Conservation (phyloP, 441 rosid genomes). For the Brassica hybrid region DNA sequence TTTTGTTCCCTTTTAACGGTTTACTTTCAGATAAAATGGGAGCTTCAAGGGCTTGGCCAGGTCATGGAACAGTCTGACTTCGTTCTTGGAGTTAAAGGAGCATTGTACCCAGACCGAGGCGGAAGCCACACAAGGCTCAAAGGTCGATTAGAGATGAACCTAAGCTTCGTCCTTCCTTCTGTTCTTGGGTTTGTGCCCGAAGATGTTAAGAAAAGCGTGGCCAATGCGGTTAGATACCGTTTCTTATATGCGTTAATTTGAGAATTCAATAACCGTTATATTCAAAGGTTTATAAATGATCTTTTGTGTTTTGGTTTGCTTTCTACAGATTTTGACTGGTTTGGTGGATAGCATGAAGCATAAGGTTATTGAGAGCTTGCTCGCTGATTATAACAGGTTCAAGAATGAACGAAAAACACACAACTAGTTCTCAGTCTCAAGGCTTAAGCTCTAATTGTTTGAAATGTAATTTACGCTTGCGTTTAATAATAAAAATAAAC, state of each 20-base stretch:
- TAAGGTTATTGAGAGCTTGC: slow-evolving; percentile 79
- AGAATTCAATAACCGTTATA: background rate
- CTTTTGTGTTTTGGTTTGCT: background rate
- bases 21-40: slow-evolving; percentile 80
- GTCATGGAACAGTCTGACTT: slow-evolving; percentile 67
- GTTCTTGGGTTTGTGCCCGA: slow-evolving; percentile 70
- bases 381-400: slow-evolving; percentile 79
- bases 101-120: slow-evolving; percentile 66
- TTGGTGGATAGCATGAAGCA: slow-evolving; percentile 82
- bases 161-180: slow-evolving; percentile 80
- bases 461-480: background rate
- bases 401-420: slow-evolving; percentile 46
- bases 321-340: slow-evolving; percentile 60
- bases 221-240: slow-evolving; percentile 61
- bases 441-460: background rate
- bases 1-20: background rate
- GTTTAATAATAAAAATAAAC: background rate
- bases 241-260: background rate
- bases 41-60: slow-evolving; percentile 77
- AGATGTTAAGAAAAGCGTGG: slow-evolving; percentile 63
- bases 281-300: background rate
- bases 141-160: slow-evolving; percentile 76
- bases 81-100: slow-evolving; percentile 71
- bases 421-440: slow-evolving; percentile 2
- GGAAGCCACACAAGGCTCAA: slow-evolving; percentile 63